Evolutionary conservation across 2,329 filamentous ascomycete species (phyloP).

Genomic region (Phialocephala subalpina): DNA sequence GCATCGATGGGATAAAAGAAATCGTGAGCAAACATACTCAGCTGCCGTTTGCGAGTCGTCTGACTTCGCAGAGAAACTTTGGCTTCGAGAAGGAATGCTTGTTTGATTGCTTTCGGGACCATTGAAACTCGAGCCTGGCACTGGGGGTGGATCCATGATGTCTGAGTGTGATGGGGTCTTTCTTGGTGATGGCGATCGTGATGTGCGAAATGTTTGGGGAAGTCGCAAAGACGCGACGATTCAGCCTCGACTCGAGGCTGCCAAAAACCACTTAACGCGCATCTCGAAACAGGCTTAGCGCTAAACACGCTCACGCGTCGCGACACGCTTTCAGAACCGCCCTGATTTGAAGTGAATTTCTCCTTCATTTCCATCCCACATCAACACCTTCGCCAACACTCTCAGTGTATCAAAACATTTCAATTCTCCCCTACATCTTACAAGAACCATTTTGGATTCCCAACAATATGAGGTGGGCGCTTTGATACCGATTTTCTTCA

Average conservation of each 20-base stretch:
- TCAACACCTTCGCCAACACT: neutral
- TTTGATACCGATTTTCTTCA: constrained; percentile 16
- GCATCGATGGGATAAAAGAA: constrained; percentile 6
- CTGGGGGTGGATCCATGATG: constrained; percentile 48
- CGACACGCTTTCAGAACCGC: neutral
- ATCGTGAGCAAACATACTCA: constrained; percentile 40
- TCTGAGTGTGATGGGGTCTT: constrained; percentile 4
- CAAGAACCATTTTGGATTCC: neutral
- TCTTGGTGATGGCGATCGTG: neutral
- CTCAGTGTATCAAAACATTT: neutral
- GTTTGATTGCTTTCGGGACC: constrained; percentile 27
- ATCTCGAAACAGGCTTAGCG: neutral
- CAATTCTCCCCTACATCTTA: neutral
- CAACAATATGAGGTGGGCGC: constrained; percentile 45
- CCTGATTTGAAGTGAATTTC: neutral
- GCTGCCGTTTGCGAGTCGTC: constrained; percentile 61
- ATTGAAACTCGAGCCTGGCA: constrained; percentile 31
- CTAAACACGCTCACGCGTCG: neutral
- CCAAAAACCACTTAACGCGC: constrained; percentile 36
- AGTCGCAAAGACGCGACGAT: constrained; percentile 2
- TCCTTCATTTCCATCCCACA: neutral
- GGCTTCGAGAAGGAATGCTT: constrained; percentile 52
- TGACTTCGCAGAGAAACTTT: constrained; percentile 66
- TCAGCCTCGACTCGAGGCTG: constrained; percentile 26
- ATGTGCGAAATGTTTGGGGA: neutral